phyloP scores from a whole-genome alignment of 2,329 filamentous ascomycete species.

The Westerdykella sp. region DNA sequence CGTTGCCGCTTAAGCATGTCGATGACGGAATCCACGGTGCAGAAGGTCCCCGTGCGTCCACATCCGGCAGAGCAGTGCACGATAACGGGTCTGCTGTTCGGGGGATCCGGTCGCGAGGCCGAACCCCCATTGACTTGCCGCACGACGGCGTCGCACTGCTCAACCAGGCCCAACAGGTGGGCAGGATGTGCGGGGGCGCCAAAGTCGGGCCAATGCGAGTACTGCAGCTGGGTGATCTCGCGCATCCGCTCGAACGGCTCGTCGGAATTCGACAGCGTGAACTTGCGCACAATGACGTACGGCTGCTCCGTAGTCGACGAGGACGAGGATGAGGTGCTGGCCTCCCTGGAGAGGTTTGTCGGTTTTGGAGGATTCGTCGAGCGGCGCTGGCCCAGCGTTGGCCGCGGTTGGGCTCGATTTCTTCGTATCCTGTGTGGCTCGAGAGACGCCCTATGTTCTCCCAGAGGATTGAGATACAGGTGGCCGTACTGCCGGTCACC shows the following conservation, averaged over 20 bases:
- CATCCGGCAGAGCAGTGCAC: conserved; percentile 97
- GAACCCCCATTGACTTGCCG: conserved; percentile 42
- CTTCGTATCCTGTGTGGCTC: conserved; percentile 53
- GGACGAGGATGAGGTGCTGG: conserved; percentile 7
- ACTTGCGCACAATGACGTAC: conserved; percentile 78
- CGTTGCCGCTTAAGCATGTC: conserved; percentile 93
- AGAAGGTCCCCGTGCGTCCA: conserved; percentile 92
- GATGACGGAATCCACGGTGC: conserved; percentile 90
- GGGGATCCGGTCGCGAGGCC: conserved; percentile 52
- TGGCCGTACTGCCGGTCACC: conserved; percentile 69
- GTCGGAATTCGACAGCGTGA: conserved; percentile 69
- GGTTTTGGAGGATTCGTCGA: conserved; percentile 30
- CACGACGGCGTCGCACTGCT: conserved; percentile 72
- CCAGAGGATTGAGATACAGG: conserved; percentile 67
- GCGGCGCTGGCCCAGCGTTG: conserved; percentile 27
- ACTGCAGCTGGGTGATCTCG: conserved; percentile 91
- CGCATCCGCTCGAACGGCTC: conserved; percentile 80
- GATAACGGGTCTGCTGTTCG: conserved; percentile 62
- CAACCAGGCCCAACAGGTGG: conserved; percentile 82
- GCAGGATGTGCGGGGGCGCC: conserved; percentile 83
- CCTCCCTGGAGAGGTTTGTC: conserved; percentile 24
- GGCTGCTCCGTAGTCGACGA: conserved; percentile 53
- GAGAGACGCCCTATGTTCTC: conserved; percentile 75
- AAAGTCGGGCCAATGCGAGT: conserved; percentile 95
- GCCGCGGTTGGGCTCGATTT: conserved; percentile 33